Percentiles rank a stretch among this genome's conserved stretches.
phyloP scores from a whole-genome alignment of 345 rosid species.

The Eucalyptus regnans region DNA sequence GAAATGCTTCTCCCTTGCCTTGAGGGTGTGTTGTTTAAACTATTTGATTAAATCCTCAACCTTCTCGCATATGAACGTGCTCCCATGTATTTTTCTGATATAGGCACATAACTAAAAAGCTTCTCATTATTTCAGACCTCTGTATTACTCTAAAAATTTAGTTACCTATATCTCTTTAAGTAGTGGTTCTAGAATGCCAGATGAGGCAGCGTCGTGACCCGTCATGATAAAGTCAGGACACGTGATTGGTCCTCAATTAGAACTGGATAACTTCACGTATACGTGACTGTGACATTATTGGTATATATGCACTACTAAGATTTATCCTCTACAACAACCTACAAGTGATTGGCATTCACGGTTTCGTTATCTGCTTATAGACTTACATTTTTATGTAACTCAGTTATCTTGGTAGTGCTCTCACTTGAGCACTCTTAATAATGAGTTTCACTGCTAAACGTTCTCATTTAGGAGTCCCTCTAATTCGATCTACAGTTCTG shows the following conservation, averaged over 20 bases:
- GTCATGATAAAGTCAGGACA: background rate
- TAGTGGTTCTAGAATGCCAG: background rate
- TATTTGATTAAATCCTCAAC: background rate
- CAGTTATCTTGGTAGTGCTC: background rate
- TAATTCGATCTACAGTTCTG: background rate
- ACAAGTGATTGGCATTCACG: background rate
- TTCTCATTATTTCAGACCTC: background rate
- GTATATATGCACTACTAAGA: background rate
- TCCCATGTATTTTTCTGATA: background rate
- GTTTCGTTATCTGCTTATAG: too few relatives aligned
- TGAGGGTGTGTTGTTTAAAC: too few relatives aligned
- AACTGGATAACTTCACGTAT: background rate
- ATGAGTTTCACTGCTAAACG: background rate
- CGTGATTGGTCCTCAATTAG: slow-evolving; percentile 23
- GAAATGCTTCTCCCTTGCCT: background rate
- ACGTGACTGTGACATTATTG: background rate
- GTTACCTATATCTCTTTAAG: background rate
- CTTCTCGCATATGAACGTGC: background rate
- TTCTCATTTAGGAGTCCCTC: background rate
- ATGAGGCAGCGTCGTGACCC: background rate
- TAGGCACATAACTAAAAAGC: background rate
- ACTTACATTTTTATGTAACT: background rate
- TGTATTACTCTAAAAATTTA: background rate
- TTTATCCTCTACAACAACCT: background rate
- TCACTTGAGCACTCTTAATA: background rate